Evolutionary conservation across 768 basidiomycete genomes (phyloP), one percentile per base, ranked within the genome.

Genomic region (Podaxis mareebaensis): DNA sequence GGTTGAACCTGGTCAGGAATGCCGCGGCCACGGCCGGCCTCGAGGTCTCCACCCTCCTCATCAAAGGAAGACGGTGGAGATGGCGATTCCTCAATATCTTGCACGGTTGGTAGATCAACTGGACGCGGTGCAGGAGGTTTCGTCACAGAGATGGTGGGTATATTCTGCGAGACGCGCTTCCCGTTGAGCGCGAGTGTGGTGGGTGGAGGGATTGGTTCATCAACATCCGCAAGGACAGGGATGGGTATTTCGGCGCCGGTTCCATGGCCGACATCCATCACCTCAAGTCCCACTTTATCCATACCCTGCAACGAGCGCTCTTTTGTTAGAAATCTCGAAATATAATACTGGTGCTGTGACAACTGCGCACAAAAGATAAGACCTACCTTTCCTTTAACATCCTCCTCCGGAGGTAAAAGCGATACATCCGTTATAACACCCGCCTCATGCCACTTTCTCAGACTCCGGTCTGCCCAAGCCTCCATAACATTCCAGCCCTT

Each of bases 401-500:
- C 82, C 66, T 81, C 75, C n/a, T 70, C 74, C 4, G 76, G 62
- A 36, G 79, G 72, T 40, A 76, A 61, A 24, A 80, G 65, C 33
- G 75, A 77, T 44, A 78, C 71, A 56, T 86, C 85, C 30, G 85
- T 74, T 38, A 93, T 80, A 38, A 94, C 73, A 2, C 95, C 95
- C 26, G 86, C 81, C 67, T 91, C 87, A 60, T 89, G 86, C 95
- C 96, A 98, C 72, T 87, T 86, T 72, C 89, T 84, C 53, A 95
- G 80, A 75, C 94, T 95, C 67, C 83, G 83, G 76, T 97, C 96
- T 53, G 93, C 95, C 90, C 91, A 92, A 13, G 95, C 96, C 73
- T 98, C 95, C 63, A 97, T 75, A 5, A 95, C 91, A 72, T 82
- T 92, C 95, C 95, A 97, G 5, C 96, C 95, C 73, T 85, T 84